These are phyloP conservation scores for Anacardium occidentale DNA, from an alignment of 345 rosid genomes.

Conservation along the genomic window DNA sequence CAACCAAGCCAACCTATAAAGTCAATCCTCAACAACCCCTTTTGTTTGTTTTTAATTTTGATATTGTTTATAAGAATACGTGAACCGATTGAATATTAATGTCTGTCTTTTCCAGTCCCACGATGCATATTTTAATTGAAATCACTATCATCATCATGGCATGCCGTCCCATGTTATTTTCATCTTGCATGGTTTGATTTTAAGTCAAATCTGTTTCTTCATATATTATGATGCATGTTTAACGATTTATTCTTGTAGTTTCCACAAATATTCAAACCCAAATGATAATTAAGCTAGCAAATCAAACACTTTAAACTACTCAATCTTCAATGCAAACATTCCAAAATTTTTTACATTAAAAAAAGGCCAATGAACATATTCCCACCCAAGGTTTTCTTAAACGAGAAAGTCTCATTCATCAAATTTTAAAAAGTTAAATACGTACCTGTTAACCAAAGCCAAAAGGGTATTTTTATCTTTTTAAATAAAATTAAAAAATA, in stretches of 20 bases:
- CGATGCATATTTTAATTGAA: background rate
- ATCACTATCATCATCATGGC: background rate
- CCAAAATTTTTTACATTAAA: no score
- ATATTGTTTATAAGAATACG: no score
- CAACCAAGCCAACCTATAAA: conserved; percentile 29
- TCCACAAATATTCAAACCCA: background rate
- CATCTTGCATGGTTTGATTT: background rate
- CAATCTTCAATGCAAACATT: no score
- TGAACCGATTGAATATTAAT: no score
- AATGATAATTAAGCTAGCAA: background rate
- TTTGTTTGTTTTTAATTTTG: background rate
- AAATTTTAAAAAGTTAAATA: no score
- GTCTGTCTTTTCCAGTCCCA: conserved; percentile 39
- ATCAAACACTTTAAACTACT: background rate
- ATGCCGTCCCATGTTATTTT: background rate
- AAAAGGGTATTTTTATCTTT: no score
- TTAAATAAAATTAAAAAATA: no score
- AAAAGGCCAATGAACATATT: no score
- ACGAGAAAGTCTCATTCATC: no score
- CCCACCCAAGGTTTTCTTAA: no score
- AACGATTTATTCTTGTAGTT: background rate
- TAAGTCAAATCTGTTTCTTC: background rate
- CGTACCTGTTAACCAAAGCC: no score
- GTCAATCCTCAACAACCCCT: conserved; percentile 35
- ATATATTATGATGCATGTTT: background rate